Conservation (phyloP, 176 grass and related monocot species). For the Oryza glumipatula region DNA sequence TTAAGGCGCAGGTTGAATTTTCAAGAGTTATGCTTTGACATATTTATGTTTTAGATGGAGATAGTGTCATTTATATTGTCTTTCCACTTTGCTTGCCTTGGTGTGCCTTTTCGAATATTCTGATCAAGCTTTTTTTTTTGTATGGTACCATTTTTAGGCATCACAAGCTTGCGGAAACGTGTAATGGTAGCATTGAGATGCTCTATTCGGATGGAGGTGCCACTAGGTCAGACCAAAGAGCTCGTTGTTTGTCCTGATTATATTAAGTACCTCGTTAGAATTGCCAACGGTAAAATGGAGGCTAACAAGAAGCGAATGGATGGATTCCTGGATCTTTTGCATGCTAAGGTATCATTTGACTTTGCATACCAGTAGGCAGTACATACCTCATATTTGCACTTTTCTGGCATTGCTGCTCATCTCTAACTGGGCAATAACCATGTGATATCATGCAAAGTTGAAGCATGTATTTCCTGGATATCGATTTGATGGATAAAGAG, state of each 20-base stretch:
- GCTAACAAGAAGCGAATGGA: constrained; percentile 75
- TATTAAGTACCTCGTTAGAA: constrained; percentile 68
- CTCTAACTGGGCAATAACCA: background rate
- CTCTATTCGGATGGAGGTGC: constrained; percentile 96
- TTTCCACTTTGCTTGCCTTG: background rate
- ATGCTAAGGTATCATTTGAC: constrained; percentile 50
- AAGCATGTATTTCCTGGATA: constrained; percentile 1
- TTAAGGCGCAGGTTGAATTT: background rate
- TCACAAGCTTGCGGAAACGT: constrained; percentile 81
- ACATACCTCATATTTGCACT: background rate
- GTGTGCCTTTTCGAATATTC: background rate
- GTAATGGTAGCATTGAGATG: constrained; percentile 86
- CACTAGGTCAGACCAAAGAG: constrained; percentile 59
- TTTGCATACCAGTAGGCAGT: background rate
- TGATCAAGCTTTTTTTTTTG: background rate
- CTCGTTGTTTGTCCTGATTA: constrained; percentile 69
- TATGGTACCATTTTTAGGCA: constrained; percentile 54
- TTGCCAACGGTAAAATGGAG: constrained; percentile 93
- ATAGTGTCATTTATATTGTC: background rate
- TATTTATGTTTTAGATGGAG: background rate
- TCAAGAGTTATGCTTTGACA: background rate
- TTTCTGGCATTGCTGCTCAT: background rate
- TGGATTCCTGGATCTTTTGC: constrained; percentile 68
- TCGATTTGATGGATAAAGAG: background rate
- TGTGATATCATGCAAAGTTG: background rate